Evolutionary conservation across 805 yeast genomes (phyloP).

Genomic region (Isabelozyma gotoi): DNA sequence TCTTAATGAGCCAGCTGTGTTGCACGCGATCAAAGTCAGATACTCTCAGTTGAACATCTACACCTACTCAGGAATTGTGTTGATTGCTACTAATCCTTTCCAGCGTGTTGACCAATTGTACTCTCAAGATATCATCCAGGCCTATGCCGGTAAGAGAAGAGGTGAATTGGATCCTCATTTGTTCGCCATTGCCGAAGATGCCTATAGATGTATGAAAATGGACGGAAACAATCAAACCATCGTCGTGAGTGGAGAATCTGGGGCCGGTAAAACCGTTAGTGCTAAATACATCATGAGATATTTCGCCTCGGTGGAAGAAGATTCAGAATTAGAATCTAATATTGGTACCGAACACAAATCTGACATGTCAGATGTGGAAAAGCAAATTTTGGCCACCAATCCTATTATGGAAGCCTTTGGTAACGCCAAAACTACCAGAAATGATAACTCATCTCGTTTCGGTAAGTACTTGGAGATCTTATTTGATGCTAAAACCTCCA

Average conservation of each 20-base stretch:
- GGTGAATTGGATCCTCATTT: slow-evolving; percentile 97
- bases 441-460: slow-evolving; percentile 95
- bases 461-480: slow-evolving; percentile 94
- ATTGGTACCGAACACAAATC: slow-evolving; percentile 37
- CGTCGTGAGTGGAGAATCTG: slow-evolving; percentile 96
- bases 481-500: slow-evolving; percentile 70
- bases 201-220: slow-evolving; percentile 89
- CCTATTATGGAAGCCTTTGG: slow-evolving; percentile 99
- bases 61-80: slow-evolving; percentile 94
- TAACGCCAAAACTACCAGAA: slow-evolving; percentile 95
- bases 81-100: slow-evolving; percentile 95
- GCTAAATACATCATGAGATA: slow-evolving; percentile 98
- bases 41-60: slow-evolving; percentile 88
- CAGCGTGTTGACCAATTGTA: slow-evolving; percentile 89
- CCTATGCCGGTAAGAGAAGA: slow-evolving; percentile 87
- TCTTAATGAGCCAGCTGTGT: slow-evolving; percentile 92
- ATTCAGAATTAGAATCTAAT: slow-evolving; percentile 29
- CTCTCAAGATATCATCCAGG: slow-evolving; percentile 89
- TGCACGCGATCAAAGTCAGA: slow-evolving; percentile 88
- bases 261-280: slow-evolving; percentile 97
- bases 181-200: slow-evolving; percentile 97
- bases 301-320: slow-evolving; percentile 86
- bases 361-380: slow-evolving; percentile 88
- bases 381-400: slow-evolving; percentile 92
- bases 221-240: slow-evolving; percentile 89